Base-by-base conservation (phyloP, 1,139 yeast species). In the Hansenula lynferdii region DNA sequence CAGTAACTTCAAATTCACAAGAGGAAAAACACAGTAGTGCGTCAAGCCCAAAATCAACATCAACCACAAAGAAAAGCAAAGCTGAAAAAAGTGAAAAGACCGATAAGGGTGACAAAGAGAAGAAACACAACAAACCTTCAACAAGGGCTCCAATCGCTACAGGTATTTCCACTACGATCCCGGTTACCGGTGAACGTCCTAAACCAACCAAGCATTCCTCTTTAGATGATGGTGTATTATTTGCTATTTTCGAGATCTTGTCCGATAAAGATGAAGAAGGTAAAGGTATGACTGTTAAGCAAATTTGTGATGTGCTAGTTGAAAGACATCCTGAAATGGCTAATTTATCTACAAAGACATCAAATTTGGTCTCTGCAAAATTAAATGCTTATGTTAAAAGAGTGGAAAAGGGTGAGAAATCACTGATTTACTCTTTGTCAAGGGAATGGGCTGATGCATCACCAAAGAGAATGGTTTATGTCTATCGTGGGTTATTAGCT, bases 381-480 rank as follows among this genome's bases (percentile, higher is more conserved):
- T 65, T 85, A 50, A 85, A 85, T 57, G 92, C 94, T 16, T 85
- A 85, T 53, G 92, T 84, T 34, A 85, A 85, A 56, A 72, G 89
- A 51, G 86, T 84, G 24, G 94, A 85, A 59, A 80, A 70, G 50
- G 92, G 92, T 47, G 94, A 84, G 56, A 69, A 77, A 45, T 72
- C 77, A 35, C 68, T 85, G 53, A 74, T 73, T 43, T 84, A 84
- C 57, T 86, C 92, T 19, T 64, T 85, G 37, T 80, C 87, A 3
- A 72, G 95, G 62, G 92, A 84, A 58, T 85, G 95, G 95, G 90
- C 92, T 4, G 90, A 82, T 58, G 86, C 90, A 14, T 79, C 86
- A 6, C 95, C 95, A 34, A 81, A 85, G 54, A 72, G 95, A 66
- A 85, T 85, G 95, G 87, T 85, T 27, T 85, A 85, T 54, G 89